Evolutionary conservation across 2,329 filamentous ascomycete genomes (phyloP), one percentile per base, ranked within the genome.

Genomic region (Penicillium olsonii): DNA sequence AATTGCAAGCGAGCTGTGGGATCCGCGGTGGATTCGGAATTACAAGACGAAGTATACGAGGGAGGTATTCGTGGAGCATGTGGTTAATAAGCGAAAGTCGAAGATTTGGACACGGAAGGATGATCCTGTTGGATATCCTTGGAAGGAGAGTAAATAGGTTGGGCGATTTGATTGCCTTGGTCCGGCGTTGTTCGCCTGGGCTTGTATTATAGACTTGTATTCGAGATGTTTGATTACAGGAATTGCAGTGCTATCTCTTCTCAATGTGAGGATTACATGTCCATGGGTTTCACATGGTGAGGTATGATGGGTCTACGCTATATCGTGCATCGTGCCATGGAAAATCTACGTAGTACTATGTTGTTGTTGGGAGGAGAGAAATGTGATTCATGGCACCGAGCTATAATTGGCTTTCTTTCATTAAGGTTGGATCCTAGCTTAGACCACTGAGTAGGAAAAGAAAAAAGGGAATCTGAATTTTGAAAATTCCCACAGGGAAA

Each of bases 1-100:
- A 29, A 88, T 99, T 57, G 94, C 90, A 1, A 92, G 87, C 57
- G 94, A 99, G 74, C 81, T 99, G 17, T 99, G 94, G 94, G 94
- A 99, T 75, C 94, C 94, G 29, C 79, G 88, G 47, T 99, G 88
- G 75, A 90, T 97, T 58, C 84, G 88, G 62, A 83, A 82, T 61
- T 99, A 90, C 75, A 88, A 88, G 78, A 84, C 84, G 62, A 75
- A 85, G 61, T 75, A 88, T 66, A 86, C 85, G 48, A 84, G 86
- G 62, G 88, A 96, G 78, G 79, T 86, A 27, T 96, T 92, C 83
- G 92, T 92, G 37, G 94, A 97, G 78, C 91, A 99, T 74, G 76
- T 83, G 37, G 76, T 80, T 14, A 95, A 82, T 51, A 96, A 96
- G 81, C 95, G 90, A 82, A 89, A 87, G 81, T 87, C 85, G 68